A percentile compares a stretch with the other conserved stretches of the same genome.
Evolutionary conservation across 1,284 basidiomycete species (phyloP).

Genomic region (Ceratobasidium sp.): DNA sequence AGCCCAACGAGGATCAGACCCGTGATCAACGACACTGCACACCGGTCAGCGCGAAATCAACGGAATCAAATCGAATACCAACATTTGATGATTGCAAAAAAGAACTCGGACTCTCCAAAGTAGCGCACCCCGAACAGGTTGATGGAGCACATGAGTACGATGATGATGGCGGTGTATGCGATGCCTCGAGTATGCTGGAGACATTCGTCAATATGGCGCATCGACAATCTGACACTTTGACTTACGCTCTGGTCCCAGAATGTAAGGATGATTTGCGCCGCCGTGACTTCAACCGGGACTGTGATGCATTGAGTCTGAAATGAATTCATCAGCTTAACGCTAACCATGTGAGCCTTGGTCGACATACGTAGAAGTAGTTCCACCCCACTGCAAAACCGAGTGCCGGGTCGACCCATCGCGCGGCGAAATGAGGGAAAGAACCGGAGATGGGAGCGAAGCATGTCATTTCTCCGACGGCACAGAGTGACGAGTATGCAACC

Average conservation of each 20-base stretch:
- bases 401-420: constrained; percentile 81
- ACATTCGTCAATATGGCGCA: constrained; percentile 16
- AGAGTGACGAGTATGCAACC: constrained; percentile 57
- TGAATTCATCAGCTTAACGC: background rate
- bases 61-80: constrained; percentile 50
- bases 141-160: constrained; percentile 72
- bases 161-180: constrained; percentile 74
- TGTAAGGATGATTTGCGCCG: constrained; percentile 77
- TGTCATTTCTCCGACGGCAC: constrained; percentile 78
- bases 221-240: background rate
- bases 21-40: constrained; percentile 67
- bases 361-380: constrained; percentile 61
- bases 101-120: constrained; percentile 77
- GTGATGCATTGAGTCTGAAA: constrained; percentile 69
- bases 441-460: constrained; percentile 78
- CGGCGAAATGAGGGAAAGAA: constrained; percentile 76
- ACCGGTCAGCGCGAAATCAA: constrained; percentile 34
- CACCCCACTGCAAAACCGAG: constrained; percentile 73
- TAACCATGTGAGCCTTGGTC: background rate
- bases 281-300: constrained; percentile 81
- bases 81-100: constrained; percentile 75
- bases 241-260: constrained; percentile 80
- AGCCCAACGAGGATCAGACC: constrained; percentile 75
- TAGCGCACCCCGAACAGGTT: constrained; percentile 81
- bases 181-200: constrained; percentile 64